Evolutionary conservation across 495 filamentous ascomycete species (phyloP).

Genomic region (Daldinia grandis): DNA sequence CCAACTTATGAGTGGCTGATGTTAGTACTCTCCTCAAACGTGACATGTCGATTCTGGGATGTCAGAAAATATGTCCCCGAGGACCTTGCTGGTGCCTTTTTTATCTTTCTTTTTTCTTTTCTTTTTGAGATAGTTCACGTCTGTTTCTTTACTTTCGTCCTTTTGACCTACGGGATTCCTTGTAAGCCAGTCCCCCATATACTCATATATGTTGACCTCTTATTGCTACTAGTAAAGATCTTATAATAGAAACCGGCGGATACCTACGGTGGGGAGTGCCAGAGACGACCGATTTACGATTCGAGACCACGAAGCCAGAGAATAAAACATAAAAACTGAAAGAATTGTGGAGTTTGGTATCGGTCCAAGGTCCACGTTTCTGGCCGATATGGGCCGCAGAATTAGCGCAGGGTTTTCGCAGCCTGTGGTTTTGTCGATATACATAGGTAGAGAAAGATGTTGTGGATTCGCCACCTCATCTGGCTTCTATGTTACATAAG

Average conservation of each 20-base stretch:
- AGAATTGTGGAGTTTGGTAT: neutral
- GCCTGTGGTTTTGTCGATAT: neutral
- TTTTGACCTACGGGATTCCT: neutral
- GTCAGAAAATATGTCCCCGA: neutral
- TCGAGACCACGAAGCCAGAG: neutral
- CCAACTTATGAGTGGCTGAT: neutral
- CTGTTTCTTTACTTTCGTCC: neutral
- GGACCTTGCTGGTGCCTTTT: too few relatives aligned
- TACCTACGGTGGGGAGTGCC: neutral
- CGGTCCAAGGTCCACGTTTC: neutral
- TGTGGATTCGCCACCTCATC: neutral
- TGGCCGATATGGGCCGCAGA: neutral
- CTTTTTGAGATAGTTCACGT: too few relatives aligned
- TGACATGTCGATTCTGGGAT: neutral
- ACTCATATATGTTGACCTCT: neutral
- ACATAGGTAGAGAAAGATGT: neutral
- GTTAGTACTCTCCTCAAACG: neutral
- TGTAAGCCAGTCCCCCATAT: neutral
- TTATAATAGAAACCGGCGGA: neutral
- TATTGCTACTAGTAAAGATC: neutral
- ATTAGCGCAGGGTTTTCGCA: neutral
- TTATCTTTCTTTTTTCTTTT: too few relatives aligned
- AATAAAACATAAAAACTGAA: neutral
- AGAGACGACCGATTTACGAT: neutral
- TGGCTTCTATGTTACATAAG: neutral